Percentiles rank a stretch among this genome's conserved stretches.
These are phyloP conservation scores for Candida ascalaphidarum DNA, from an alignment of 805 yeast genomes.

Conservation along the genomic window DNA sequence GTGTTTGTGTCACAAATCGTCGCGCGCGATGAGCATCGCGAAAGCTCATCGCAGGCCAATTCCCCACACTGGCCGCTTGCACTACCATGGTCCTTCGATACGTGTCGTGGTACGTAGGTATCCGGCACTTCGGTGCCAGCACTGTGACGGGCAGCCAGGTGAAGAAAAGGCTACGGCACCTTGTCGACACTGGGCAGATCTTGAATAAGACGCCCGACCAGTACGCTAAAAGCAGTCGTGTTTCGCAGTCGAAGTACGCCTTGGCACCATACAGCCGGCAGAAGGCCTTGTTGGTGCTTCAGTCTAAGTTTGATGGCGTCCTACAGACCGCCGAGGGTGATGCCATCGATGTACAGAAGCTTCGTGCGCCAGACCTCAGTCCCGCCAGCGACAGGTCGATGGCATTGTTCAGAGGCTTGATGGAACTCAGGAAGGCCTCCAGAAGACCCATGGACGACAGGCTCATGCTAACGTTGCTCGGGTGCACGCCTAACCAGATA, in stretches of 20 bases:
- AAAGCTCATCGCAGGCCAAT: too few species aligned
- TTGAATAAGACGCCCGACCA: conserved; percentile 10
- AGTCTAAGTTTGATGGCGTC: conserved; percentile 20
- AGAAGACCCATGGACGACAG: conserved; percentile 30
- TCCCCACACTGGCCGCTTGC: too few species aligned
- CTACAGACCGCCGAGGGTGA: conserved; percentile 18
- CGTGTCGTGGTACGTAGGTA: too few species aligned
- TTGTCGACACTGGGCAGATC: conserved; percentile 20
- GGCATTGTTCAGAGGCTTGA: conserved; percentile 19
- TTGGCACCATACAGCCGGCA: conserved; percentile 3
- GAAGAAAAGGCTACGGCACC: conserved; percentile 16
- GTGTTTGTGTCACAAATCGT: too few species aligned
- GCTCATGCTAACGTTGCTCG: conserved; percentile 46
- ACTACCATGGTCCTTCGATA: too few species aligned
- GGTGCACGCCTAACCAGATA: conserved; percentile 49
- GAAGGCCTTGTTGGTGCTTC: conserved; percentile 19
- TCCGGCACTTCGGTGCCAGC: too few species aligned
- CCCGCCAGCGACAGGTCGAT: conserved; percentile 11
- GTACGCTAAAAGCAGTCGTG: conserved; percentile 4
- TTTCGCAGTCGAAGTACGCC: conserved; percentile 1
- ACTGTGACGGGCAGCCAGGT: too few species aligned
- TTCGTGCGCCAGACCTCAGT: conserved; percentile 16
- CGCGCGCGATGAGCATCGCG: too few species aligned
- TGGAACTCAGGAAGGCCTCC: conserved; percentile 14
- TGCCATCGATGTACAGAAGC: conserved; percentile 12